Evolutionary conservation across 2,329 filamentous ascomycete species (phyloP).

Genomic region (Microdochium trichocladiopsis): DNA sequence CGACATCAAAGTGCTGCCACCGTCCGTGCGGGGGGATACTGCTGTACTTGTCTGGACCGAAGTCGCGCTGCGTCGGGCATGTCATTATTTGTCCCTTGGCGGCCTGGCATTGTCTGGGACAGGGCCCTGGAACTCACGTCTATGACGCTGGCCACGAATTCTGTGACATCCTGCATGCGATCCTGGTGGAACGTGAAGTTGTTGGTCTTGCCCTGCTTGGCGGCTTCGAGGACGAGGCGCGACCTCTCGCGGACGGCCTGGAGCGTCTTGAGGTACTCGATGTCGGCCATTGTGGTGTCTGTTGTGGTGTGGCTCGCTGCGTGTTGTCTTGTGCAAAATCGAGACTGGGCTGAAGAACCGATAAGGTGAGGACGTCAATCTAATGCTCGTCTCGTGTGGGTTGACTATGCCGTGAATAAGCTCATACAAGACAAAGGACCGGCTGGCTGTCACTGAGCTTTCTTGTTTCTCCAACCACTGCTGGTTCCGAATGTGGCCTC

Average conservation of each 20-base stretch:
- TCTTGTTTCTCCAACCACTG: too few species aligned
- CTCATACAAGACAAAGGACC: too few species aligned
- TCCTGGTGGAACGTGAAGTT: constrained; percentile 33
- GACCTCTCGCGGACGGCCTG: constrained; percentile 27
- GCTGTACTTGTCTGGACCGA: constrained; percentile 36
- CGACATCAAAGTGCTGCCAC: constrained; percentile 58
- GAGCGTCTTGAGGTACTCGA: constrained; percentile 26
- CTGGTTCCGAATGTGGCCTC: too few species aligned
- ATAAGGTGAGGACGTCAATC: too few species aligned
- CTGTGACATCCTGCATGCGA: constrained; percentile 27
- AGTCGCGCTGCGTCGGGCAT: constrained; percentile 32
- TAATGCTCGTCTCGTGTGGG: too few species aligned
- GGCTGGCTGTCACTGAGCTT: too few species aligned
- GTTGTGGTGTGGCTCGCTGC: not conserved
- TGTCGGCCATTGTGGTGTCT: constrained; percentile 1
- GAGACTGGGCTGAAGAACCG: not conserved
- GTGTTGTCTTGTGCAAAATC: not conserved
- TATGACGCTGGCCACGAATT: constrained; percentile 35
- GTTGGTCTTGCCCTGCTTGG: constrained; percentile 27
- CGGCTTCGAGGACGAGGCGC: constrained; percentile 22
- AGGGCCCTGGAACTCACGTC: constrained; percentile 17
- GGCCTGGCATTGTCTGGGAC: not conserved
- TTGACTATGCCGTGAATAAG: too few species aligned
- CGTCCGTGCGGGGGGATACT: constrained; percentile 48
- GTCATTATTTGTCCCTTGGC: not conserved